Evolutionary conservation across 129 eudicot species (phyloP), one percentile per base, ranked within the genome.

Genomic region (Pittosporum tobira): DNA sequence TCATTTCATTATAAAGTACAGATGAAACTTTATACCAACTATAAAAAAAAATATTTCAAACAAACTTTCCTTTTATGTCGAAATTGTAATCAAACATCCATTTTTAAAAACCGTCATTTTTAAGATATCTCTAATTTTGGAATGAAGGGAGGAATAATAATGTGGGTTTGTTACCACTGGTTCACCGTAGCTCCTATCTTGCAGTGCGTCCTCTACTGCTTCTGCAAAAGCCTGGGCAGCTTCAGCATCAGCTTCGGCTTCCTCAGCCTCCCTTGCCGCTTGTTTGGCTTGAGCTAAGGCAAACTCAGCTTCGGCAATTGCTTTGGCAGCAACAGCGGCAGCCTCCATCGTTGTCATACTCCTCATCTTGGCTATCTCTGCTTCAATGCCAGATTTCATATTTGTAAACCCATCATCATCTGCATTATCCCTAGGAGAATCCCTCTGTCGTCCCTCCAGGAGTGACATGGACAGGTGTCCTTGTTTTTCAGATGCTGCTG

Each of bases 261-360:
- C 95, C 71, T 84, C 96, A 5, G 94, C 94, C 70, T 77, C 88
- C 73, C 81, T 72, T 46, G 88, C 87, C 7, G 96, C 94, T 59
- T 81, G 91, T 79, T 84, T 91, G 43, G 94, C 96, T 69, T 84
- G 91, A 67, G 91, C 88, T 54, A 88, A 74, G 61, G 96, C 96
- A 27, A 87, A 83, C 74, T 88, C 96, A 12, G 94, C 94, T 74
- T 84, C 96, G 19, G 91, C 91, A 51, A 84, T 94, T 19, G 96
- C 96, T 65, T 60, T 83, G 62, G 94, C 94, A 19, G 94, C 94
- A 54, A 81, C 94, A 9, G 83, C 85, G 14, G 96, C 96, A 1
- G 96, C 96, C 76, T 88, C 96, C 73, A 84, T 64, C 37, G 94
- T 75, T 50, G 81, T 88, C 96, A 82, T 88, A n/a, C 70, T 81